Conservation (phyloP, 345 rosid genomes). For the Atalantia buxifolia region DNA sequence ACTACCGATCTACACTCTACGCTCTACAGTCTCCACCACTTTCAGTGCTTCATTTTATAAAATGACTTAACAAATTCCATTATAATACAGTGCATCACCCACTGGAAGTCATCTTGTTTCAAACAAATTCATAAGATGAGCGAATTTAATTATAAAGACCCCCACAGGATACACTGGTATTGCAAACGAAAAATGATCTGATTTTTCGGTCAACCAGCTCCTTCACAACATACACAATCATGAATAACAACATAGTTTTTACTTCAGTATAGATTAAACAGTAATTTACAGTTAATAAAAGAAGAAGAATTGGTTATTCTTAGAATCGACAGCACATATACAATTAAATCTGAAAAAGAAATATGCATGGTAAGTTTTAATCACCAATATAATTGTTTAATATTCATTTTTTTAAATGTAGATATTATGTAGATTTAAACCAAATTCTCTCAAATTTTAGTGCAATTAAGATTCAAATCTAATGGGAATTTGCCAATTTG, state of each 20-base stretch:
- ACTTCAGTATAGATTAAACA: background rate
- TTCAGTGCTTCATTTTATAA: background rate
- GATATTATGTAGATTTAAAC: no score
- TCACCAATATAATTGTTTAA: no score
- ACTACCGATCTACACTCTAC: background rate
- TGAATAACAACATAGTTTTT: background rate
- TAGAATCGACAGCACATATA: no score
- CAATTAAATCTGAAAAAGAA: background rate
- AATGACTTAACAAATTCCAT: background rate
- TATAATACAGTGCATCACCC: background rate
- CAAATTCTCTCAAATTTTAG: no score
- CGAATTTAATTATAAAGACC: background rate
- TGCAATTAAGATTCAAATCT: no score
- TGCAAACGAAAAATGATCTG: background rate
- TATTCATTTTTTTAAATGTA: no score
- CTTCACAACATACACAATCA: background rate
- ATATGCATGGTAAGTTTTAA: no score
- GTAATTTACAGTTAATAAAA: background rate
- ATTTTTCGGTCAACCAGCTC: background rate
- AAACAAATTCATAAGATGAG: background rate
- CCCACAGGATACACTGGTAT: background rate
- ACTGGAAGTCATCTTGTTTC: background rate
- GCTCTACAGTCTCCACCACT: background rate
- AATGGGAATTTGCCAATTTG: no score
- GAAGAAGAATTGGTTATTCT: no score